Evolutionary conservation across 306 rosid genomes (phyloP), one percentile per base, ranked within the genome.

Genomic region (Malus fusca): DNA sequence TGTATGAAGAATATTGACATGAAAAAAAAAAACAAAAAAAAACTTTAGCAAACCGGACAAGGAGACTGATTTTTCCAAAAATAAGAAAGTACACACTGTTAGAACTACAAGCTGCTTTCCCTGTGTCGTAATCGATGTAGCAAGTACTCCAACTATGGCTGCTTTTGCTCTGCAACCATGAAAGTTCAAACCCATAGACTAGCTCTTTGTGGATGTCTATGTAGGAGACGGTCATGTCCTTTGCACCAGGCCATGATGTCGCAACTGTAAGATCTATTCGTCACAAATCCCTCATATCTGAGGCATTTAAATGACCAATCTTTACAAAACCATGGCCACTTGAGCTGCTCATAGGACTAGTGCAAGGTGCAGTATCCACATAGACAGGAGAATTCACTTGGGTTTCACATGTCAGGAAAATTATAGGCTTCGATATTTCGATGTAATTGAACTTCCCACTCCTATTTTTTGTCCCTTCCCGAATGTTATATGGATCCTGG

Each of bases 101-200:
- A 21, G 4, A 21, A 10, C 2, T 1, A 22, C 72, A 69, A 7
- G 2, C 7, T 0, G 3, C 17, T 69, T 48, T 48, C 18, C 18
- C 17, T 23, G 73, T 26, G 17, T 28, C 10, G 18, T 1, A 4
- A 15, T 46, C 9, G 15, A 25, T 4, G n/a, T 26, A 44, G 42
- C 73, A 69, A 6, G 0, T 0, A 6, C 1, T 1, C 18, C 0
- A 0, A 11, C 0, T 3, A 23, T 3, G 0, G 12, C 14, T 3
- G 0, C 9, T 0, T 15, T 4, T 14, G 25, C 4, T 2, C 1
- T 4, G 30, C 30, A 72, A 28, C 76, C 84, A 80, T 13, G 79
- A 15, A 73, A 82, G 78, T 67, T 77, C 68, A 68, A 82, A 73
- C 1, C 79, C 79, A 37, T 67, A 52, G 8, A 71, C 26, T 33